A percentile compares a stretch with the other conserved stretches of the same genome.
Evolutionary conservation across 202 grass and related monocot genomes (phyloP).

Genomic region (Alloteropsis angusta): DNA sequence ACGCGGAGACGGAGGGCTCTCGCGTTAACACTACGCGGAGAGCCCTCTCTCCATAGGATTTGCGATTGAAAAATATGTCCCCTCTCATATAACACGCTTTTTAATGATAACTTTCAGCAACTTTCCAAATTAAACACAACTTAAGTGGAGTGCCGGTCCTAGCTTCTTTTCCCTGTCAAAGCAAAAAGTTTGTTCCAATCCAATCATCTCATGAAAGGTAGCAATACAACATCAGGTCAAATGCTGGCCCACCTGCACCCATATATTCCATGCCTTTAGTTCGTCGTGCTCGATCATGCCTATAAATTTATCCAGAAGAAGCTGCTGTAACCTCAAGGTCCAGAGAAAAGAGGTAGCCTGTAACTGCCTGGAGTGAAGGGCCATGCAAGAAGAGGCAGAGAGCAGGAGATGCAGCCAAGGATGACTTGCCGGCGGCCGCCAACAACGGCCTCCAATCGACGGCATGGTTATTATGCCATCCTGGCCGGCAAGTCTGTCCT

Average conservation of each 20-base stretch:
- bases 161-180: background rate
- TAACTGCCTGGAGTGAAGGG: background rate
- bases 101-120: too few species aligned
- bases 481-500: conserved; percentile 48
- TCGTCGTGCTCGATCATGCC: background rate
- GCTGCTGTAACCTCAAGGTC: background rate
- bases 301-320: background rate
- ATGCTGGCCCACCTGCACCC: background rate
- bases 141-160: too few species aligned
- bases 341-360: background rate
- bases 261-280: background rate
- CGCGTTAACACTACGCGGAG: too few species aligned
- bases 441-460: too few species aligned
- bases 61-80: too few species aligned
- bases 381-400: background rate
- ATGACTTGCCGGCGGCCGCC: background rate
- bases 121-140: too few species aligned
- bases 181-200: background rate
- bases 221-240: background rate
- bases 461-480: too few species aligned
- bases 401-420: conserved; percentile 6
- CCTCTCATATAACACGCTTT: too few species aligned
- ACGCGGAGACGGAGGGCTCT: too few species aligned
- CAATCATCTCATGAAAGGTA: background rate
- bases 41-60: too few species aligned